Conservation (phyloP, 2,329 filamentous ascomycete genomes). For the Fusarium sacchari region DNA sequence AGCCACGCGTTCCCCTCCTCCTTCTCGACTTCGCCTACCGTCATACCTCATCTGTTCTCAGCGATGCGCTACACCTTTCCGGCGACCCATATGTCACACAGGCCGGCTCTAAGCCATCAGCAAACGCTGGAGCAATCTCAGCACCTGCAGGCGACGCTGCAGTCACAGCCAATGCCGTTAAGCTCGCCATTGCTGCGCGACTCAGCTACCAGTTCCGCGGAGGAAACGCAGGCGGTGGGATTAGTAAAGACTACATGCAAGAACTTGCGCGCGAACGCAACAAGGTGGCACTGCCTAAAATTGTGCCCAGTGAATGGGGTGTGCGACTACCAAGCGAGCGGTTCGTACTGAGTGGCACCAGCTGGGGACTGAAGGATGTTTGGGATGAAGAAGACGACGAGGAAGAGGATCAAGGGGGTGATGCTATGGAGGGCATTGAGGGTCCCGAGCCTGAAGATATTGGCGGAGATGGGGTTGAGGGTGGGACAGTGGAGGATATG, state of each 20-base stretch:
- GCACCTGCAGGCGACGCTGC: constrained; percentile 61
- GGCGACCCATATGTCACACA: constrained; percentile 74
- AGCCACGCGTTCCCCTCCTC: constrained; percentile 82
- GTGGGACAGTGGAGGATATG: constrained; percentile 64
- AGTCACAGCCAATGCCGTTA: constrained; percentile 74
- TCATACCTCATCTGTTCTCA: constrained; percentile 77
- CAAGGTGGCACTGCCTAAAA: constrained; percentile 70
- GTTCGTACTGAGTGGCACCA: constrained; percentile 72
- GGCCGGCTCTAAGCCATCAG: constrained; percentile 63
- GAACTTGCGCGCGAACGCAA: constrained; percentile 80
- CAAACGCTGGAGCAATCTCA: constrained; percentile 59
- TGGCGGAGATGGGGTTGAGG: constrained; percentile 59
- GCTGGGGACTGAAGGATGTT: constrained; percentile 71
- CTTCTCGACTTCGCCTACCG: constrained; percentile 89
- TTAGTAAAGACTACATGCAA: constrained; percentile 79
- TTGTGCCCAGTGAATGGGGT: constrained; percentile 73
- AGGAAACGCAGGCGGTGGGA: constrained; percentile 61
- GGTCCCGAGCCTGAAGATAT: constrained; percentile 54
- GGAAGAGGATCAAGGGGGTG: constrained; percentile 53
- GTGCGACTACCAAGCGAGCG: constrained; percentile 73
- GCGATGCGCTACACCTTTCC: constrained; percentile 74
- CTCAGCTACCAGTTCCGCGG: constrained; percentile 75
- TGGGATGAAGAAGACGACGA: constrained; percentile 63
- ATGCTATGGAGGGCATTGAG: constrained; percentile 62
- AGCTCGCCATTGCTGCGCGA: constrained; percentile 76